These are phyloP conservation scores for Suhomyces chickasaworum DNA, from an alignment of 1,139 yeast genomes.

Conservation along the genomic window DNA sequence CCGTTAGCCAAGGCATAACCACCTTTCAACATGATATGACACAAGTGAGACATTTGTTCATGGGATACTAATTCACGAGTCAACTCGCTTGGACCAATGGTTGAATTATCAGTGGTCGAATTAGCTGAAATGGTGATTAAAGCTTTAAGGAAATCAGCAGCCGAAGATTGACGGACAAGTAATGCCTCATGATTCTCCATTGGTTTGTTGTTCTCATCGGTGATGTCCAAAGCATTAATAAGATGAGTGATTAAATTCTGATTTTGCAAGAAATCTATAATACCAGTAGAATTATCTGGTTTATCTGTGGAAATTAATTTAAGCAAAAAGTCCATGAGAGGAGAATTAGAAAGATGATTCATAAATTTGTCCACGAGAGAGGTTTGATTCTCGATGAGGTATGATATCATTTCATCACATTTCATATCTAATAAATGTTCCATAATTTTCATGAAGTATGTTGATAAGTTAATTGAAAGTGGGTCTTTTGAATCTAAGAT, in stretches of 20 bases:
- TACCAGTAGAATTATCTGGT: slow-evolving; percentile 76
- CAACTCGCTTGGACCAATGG: slow-evolving; percentile 94
- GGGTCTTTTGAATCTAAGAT: slow-evolving; percentile 62
- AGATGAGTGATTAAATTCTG: slow-evolving; percentile 64
- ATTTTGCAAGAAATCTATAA: slow-evolving; percentile 66
- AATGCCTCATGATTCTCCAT: slow-evolving; percentile 43
- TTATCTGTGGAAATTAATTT: slow-evolving; percentile 80
- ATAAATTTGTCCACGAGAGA: slow-evolving; percentile 67
- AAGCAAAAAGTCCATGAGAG: slow-evolving; percentile 79
- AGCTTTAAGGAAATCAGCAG: slow-evolving; percentile 52
- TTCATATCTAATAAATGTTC: slow-evolving; percentile 92
- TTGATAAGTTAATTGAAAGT: slow-evolving; percentile 73
- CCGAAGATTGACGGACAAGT: slow-evolving; percentile 45
- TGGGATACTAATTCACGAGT: slow-evolving; percentile 83
- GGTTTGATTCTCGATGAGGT: slow-evolving; percentile 63
- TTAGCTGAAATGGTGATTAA: slow-evolving; percentile 60
- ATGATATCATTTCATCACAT: slow-evolving; percentile 76
- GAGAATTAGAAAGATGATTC: slow-evolving; percentile 81
- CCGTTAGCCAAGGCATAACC: slow-evolving; percentile 94
- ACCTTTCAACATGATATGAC: slow-evolving; percentile 84
- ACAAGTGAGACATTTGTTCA: slow-evolving; percentile 66
- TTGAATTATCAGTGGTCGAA: slow-evolving; percentile 78
- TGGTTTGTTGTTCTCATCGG: slow-evolving; percentile 19
- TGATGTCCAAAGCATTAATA: slow-evolving; percentile 54
- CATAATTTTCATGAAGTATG: slow-evolving; percentile 91